These are phyloP conservation scores for Babesia sp. DNA, from an alignment of 169 alveolate genomes.

Conservation along the genomic window DNA sequence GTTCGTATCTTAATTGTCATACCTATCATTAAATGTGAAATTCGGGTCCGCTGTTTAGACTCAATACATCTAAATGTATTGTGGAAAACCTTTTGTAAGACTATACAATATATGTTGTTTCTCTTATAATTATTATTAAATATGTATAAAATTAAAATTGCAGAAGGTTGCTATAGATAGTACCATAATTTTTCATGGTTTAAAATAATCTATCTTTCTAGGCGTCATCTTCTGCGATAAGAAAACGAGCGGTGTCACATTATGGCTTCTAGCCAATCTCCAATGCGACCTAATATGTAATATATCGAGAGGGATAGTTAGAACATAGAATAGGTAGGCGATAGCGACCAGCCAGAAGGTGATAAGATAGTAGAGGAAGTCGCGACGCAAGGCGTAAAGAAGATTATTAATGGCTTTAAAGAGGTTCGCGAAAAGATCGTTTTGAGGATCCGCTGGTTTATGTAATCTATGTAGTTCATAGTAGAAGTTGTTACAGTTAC, in stretches of 20 bases:
- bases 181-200: too few species aligned
- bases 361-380: not conserved
- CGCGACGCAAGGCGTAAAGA: not conserved
- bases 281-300: not conserved
- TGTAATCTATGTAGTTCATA: not conserved
- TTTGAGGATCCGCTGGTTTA: not conserved
- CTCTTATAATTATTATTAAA: too few species aligned
- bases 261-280: too few species aligned
- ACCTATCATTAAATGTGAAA: not conserved
- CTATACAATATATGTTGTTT: too few species aligned
- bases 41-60: too few species aligned
- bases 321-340: not conserved
- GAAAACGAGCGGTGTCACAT: too few species aligned
- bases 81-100: too few species aligned
- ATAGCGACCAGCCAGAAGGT: not conserved
- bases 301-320: not conserved
- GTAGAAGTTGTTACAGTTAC: not conserved
- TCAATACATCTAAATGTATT: too few species aligned
- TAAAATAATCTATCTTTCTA: too few species aligned
- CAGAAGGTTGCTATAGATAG: too few species aligned
- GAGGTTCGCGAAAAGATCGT: not conserved
- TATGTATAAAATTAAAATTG: too few species aligned
- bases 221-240: too few species aligned
- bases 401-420: not conserved
- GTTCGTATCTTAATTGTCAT: slow-evolving; percentile 73